Evolutionary conservation across 1,284 basidiomycete genomes (phyloP), one percentile per base, ranked within the genome.

Genomic region (Ceratobasidium sp.): DNA sequence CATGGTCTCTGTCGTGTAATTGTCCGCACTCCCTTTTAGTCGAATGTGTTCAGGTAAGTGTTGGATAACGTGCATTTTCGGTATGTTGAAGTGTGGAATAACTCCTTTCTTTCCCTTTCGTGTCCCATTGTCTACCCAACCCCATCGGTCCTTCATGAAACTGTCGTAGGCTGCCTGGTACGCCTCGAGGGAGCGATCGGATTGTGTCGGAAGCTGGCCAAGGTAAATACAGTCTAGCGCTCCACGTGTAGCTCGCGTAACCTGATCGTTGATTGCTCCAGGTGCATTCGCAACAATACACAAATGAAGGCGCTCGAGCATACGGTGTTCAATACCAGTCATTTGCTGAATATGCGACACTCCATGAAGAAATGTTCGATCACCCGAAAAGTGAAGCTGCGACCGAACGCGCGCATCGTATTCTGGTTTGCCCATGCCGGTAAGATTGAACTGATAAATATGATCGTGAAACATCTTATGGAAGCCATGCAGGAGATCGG

Each of bases 381-480:
- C 65, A 1, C 73, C 73, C 0, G 53, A 19, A 27, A 66, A 50
- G 3, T 51, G 53, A 1, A 36, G 0, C 45, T 60, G 63, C 17
- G 17, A 15, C n/a, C 31, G 17, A 1, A 66, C 4, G 17, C 56
- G 63, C 1, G 45, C n/a, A 31, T 60, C 63, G 22, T 66, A 66
- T 27, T 75, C 73, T 14, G 33, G n/a, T 1, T 7, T 0, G 4
- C 73, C 73, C 51, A 75, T 57, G 8, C 63, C 65, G 54, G 44
- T 60, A 50, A 51, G 36, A 41, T 66, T 66, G 44, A 56, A 75
- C 29, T 33, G 22, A 41, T 53, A 47, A 7, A 57, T 66, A 41
- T 66, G 63, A 17, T 74, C 62, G 22, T 65, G 36, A 51, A 66
- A 75, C 2, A 27, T 57, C 29, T 75, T 75, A 41, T 75, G 73